Evolutionary conservation across 1,139 yeast genomes (phyloP).

Genomic region (Yamadazyma sp.): DNA sequence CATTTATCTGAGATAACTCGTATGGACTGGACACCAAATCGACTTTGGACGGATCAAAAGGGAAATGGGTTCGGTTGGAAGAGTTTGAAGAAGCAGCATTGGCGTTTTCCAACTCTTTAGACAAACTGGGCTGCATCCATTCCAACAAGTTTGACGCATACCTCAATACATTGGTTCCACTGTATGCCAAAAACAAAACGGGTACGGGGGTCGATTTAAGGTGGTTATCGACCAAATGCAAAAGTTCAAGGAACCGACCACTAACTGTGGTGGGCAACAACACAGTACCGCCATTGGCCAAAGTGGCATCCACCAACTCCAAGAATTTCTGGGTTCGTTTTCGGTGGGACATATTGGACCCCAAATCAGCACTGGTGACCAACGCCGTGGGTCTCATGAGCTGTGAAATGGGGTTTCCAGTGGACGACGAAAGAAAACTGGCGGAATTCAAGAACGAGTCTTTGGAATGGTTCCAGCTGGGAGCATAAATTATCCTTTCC

Average conservation of each 20-base stretch:
- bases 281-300: slow-evolving; percentile 73
- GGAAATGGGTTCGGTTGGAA: slow-evolving; percentile 57
- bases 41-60: slow-evolving; percentile 68
- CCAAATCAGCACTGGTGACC: slow-evolving; percentile 73
- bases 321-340: slow-evolving; percentile 65
- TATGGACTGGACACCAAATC: slow-evolving; percentile 56
- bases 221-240: slow-evolving; percentile 66
- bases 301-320: slow-evolving; percentile 61
- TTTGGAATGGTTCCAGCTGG: slow-evolving; percentile 92
- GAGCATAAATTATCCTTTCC: slow-evolving; percentile 83
- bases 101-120: slow-evolving; percentile 74
- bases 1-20: slow-evolving; percentile 55
- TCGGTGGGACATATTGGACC: slow-evolving; percentile 65
- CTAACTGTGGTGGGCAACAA: slow-evolving; percentile 83
- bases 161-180: slow-evolving; percentile 75
- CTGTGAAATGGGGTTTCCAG: slow-evolving; percentile 57
- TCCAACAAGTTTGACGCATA: slow-evolving; percentile 90
- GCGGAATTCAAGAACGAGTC: slow-evolving; percentile 85
- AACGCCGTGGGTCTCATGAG: slow-evolving; percentile 80
- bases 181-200: slow-evolving; percentile 70
- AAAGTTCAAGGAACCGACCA: slow-evolving; percentile 77
- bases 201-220: slow-evolving; percentile 63
- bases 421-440: slow-evolving; percentile 51
- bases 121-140: slow-evolving; percentile 86
- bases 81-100: slow-evolving; percentile 23